Evolutionary conservation across 2,329 filamentous ascomycete species (phyloP).

Genomic region (Beauveria rudraprayagi): DNA sequence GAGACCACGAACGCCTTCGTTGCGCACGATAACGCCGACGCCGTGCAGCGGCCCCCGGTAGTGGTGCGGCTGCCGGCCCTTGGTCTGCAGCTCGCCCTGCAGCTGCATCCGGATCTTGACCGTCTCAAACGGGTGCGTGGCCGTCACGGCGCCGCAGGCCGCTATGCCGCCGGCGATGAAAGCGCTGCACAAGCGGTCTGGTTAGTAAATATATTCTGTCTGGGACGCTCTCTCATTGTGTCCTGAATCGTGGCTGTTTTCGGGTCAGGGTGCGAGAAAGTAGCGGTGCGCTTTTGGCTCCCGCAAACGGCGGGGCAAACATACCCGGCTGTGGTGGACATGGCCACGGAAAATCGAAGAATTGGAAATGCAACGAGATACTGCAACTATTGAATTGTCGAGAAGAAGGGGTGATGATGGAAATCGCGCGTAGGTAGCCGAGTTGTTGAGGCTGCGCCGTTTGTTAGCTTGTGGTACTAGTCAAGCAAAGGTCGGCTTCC

Average conservation of each 20-base stretch:
- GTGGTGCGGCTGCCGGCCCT: slow-evolving; percentile 74
- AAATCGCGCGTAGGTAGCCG: neutral
- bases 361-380: neutral
- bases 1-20: slow-evolving; percentile 79
- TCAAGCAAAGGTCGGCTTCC: slow-evolving; percentile 2
- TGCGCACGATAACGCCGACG: slow-evolving; percentile 78
- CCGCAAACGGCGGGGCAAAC: neutral
- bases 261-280: neutral
- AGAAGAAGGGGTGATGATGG: neutral
- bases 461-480: neutral
- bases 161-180: slow-evolving; percentile 96
- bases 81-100: slow-evolving; percentile 88
- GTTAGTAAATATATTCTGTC: neutral
- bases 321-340: slow-evolving; percentile 11
- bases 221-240: no score
- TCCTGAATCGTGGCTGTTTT: neutral
- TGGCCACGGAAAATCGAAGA: neutral
- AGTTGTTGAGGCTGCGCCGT: slow-evolving; percentile 2
- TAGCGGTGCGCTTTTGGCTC: neutral
- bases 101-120: slow-evolving; percentile 98
- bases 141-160: slow-evolving; percentile 93
- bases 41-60: slow-evolving; percentile 91
- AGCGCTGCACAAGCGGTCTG: slow-evolving; percentile 44
- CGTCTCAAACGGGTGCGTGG: slow-evolving; percentile 96
- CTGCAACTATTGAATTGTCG: neutral